Evolutionary conservation across 2,329 filamentous ascomycete species (phyloP).

Genomic region (Nemania bipapillata): DNA sequence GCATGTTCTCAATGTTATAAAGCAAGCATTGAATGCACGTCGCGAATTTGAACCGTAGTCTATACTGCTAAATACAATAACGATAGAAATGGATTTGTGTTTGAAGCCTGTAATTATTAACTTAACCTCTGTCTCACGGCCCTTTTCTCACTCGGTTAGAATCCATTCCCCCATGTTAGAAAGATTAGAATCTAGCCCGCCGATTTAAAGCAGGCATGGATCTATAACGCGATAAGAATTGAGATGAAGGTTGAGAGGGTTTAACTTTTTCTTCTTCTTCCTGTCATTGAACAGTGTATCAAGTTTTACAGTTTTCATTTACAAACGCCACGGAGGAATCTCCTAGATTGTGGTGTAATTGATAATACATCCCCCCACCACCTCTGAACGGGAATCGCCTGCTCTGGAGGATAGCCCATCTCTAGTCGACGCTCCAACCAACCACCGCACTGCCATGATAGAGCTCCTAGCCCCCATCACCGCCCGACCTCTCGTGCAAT

Average conservation of each 20-base stretch:
- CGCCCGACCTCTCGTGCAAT: background rate
- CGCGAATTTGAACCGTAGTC: background rate
- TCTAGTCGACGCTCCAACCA: background rate
- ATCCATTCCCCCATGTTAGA: background rate
- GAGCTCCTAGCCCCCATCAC: background rate
- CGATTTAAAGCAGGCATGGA: too few species aligned
- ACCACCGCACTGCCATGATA: background rate
- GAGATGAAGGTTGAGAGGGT: background rate
- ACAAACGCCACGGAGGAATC: slow-evolving; percentile 11
- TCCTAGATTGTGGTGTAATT: background rate
- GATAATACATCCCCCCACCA: slow-evolving; percentile 9
- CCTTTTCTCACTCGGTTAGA: background rate
- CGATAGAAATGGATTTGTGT: too few species aligned
- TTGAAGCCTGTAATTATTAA: too few species aligned
- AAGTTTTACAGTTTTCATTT: slow-evolving; percentile 24
- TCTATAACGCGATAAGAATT: background rate
- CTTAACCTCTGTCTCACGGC: too few species aligned
- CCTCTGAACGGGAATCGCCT: slow-evolving; percentile 2
- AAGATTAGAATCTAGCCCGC: background rate
- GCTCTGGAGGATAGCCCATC: background rate
- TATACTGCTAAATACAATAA: background rate
- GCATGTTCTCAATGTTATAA: background rate
- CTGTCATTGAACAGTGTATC: slow-evolving; percentile 12
- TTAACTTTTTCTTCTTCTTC: background rate
- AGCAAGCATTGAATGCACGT: background rate